A percentile compares a stretch with the other conserved stretches of the same genome.
Conservation (phyloP, 2,329 filamentous ascomycete genomes). For the Fusarium oxysporum region DNA sequence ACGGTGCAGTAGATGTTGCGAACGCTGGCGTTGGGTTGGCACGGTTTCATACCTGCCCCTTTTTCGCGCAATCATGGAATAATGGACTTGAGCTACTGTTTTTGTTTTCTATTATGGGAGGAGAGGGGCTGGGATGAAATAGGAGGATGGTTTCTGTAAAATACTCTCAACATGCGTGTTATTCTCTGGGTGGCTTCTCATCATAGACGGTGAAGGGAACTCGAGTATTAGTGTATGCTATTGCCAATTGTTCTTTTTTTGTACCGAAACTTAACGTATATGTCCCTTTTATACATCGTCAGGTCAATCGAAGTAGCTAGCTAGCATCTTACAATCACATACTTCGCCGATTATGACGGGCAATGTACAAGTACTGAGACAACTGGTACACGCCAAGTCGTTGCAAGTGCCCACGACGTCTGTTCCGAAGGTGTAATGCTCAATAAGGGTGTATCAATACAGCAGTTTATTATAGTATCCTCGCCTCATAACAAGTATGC, state of each 20-base stretch:
- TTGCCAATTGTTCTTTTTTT: constrained; percentile 47
- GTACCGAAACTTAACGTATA: background rate
- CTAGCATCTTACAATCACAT: background rate
- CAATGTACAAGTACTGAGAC: background rate
- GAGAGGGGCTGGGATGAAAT: constrained; percentile 38
- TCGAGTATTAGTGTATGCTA: constrained; percentile 58
- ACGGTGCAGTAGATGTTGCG: constrained; percentile 31
- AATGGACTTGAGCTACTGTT: constrained; percentile 39
- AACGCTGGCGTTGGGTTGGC: constrained; percentile 40
- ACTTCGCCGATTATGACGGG: background rate
- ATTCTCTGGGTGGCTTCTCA: constrained; percentile 55
- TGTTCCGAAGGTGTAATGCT: background rate
- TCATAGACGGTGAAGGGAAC: constrained; percentile 60
- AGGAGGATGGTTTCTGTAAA: constrained; percentile 58
- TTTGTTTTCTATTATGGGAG: constrained; percentile 36
- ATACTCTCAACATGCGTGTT: constrained; percentile 61
- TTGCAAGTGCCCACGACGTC: background rate
- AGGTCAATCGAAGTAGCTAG: background rate
- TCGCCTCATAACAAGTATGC: background rate
- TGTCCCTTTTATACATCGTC: background rate
- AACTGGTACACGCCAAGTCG: too few relatives aligned
- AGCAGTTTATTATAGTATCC: background rate
- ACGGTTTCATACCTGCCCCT: constrained; percentile 33
- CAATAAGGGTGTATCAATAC: background rate
- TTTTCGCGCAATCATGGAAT: constrained; percentile 40